Percentiles rank a stretch among this genome's conserved stretches.
Conservation (phyloP, 208 protist species). For the Trypanosomatidae sp. region DNA sequence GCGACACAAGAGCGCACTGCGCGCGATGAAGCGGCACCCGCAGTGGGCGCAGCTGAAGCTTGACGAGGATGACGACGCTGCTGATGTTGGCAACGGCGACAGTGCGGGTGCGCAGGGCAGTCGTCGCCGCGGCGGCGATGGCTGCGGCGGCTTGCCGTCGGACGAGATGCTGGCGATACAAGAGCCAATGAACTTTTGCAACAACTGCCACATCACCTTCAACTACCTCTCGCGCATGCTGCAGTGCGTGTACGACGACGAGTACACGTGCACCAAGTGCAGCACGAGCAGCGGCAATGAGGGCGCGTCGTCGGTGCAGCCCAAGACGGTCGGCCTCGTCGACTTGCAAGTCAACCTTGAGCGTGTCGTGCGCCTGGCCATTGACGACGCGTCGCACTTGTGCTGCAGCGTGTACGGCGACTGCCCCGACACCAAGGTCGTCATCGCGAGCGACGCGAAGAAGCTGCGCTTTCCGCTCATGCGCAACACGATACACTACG, state of each 20-base stretch:
- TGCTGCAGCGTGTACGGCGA: slow-evolving; percentile 86
- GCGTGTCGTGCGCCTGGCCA: slow-evolving; percentile 64
- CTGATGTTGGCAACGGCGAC: too few relatives aligned
- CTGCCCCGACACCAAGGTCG: slow-evolving; percentile 79
- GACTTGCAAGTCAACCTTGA: slow-evolving; percentile 79
- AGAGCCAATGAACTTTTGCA: slow-evolving; percentile 44
- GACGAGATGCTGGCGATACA: slow-evolving; percentile 50
- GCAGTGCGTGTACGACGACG: slow-evolving; percentile 24
- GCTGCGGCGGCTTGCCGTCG: slow-evolving; percentile 30
- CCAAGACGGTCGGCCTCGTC: slow-evolving; percentile 77
- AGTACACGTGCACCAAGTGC: slow-evolving; percentile 4
- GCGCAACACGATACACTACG: slow-evolving; percentile 90
- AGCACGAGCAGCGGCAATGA: too few relatives aligned
- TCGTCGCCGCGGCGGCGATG: too few relatives aligned
- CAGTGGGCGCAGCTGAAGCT: slow-evolving; percentile 21
- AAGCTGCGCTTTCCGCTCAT: slow-evolving; percentile 83
- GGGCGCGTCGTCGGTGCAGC: too few relatives aligned
- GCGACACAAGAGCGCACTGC: slow-evolving; percentile 34
- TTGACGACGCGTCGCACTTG: slow-evolving; percentile 79
- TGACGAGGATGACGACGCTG: too few relatives aligned
- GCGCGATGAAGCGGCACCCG: slow-evolving; percentile 18
- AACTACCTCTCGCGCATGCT: slow-evolving; percentile 81
- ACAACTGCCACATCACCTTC: slow-evolving; percentile 63
- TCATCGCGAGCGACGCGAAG: slow-evolving; percentile 41
- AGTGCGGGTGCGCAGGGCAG: too few relatives aligned